Conservation (phyloP, 2,329 filamentous ascomycete species). For the Hypomyces perniciosus region DNA sequence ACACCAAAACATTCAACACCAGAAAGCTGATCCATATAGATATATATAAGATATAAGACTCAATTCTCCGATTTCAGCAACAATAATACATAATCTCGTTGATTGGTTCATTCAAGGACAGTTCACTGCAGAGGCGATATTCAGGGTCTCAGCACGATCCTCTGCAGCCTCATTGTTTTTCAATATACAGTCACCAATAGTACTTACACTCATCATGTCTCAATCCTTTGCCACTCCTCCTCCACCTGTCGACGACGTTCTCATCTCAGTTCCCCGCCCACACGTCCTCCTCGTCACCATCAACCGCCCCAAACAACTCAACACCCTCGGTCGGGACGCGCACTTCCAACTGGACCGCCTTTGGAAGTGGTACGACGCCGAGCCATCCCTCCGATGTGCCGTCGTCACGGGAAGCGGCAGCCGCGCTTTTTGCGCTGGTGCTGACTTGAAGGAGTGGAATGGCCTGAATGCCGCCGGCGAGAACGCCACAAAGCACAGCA, state of each 20-base stretch:
- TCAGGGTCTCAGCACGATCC: no score
- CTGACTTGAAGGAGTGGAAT: constrained; percentile 61
- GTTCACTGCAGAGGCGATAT: no score
- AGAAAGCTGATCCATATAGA: no score
- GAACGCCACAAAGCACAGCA: constrained; percentile 37
- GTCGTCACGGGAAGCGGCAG: constrained; percentile 54
- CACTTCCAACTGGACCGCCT: constrained; percentile 44
- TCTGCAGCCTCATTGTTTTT: no score
- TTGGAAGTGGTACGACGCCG: constrained; percentile 57
- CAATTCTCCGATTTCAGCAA: no score
- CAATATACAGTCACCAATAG: no score
- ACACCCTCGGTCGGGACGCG: constrained; percentile 45
- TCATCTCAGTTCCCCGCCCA: constrained; percentile 45
- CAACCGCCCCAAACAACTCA: constrained; percentile 52
- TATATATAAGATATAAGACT: no score
- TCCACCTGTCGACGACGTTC: constrained; percentile 34
- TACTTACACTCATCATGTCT: no score
- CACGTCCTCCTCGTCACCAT: constrained; percentile 55
- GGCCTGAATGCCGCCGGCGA: constrained; percentile 30
- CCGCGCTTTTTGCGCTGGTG: constrained; percentile 61
- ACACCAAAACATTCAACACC: no score
- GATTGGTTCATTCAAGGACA: no score
- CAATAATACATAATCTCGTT: no score
- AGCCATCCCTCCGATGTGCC: constrained; percentile 54
- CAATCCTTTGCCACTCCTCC: constrained; percentile 28